Evolutionary conservation across 345 rosid species (phyloP).

Genomic region (Murraya paniculata): DNA sequence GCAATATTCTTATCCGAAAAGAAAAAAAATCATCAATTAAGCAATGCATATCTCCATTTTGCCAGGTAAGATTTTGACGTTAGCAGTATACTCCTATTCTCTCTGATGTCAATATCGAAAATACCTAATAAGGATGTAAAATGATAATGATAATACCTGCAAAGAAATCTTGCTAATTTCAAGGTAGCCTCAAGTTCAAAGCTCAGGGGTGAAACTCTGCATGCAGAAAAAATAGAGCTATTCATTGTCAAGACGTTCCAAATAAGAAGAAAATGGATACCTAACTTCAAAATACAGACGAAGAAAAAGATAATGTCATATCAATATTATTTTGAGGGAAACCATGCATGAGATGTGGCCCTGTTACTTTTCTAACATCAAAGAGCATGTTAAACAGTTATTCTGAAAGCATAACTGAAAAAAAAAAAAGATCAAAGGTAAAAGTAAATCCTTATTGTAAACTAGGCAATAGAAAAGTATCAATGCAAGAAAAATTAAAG

Average conservation of each 20-base stretch:
- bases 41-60: background rate
- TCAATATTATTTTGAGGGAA: background rate
- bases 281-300: background rate
- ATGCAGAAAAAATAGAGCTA: conserved; percentile 20
- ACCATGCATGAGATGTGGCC: conserved; percentile 3
- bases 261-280: background rate
- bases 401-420: background rate
- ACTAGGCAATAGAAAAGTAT: background rate
- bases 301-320: background rate
- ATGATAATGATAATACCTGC: conserved; percentile 51
- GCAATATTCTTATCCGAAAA: background rate
- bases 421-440: background rate
- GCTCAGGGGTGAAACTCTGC: conserved; percentile 95
- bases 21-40: background rate
- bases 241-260: conserved; percentile 13
- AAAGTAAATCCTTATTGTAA: background rate
- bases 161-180: conserved; percentile 94
- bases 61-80: background rate
- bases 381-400: background rate
- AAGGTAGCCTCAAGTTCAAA: conserved; percentile 97
- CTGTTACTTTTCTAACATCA: background rate
- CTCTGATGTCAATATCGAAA: background rate
- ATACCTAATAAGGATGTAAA: background rate
- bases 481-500: background rate
- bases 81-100: background rate